These are phyloP conservation scores for Echites panduratus DNA, from an alignment of 257 asterid species.

Conservation along the genomic window DNA sequence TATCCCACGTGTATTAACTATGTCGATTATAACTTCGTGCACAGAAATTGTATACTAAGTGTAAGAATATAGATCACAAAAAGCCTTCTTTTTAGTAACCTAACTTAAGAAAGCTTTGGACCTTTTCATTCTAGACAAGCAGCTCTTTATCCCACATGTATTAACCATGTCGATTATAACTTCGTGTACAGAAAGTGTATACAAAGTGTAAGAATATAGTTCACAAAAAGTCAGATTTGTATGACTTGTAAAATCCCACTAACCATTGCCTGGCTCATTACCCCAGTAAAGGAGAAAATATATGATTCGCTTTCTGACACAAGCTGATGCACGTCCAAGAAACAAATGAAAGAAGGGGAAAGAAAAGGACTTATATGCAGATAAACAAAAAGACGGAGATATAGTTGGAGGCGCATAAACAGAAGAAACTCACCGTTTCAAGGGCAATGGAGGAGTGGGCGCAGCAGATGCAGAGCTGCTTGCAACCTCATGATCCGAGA, in stretches of 20 bases:
- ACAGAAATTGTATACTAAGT: background rate
- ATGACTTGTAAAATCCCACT: background rate
- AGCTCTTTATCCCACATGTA: background rate
- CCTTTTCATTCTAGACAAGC: background rate
- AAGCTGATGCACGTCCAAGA: background rate
- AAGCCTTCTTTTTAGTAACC: too few relatives aligned
- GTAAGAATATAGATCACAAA: background rate
- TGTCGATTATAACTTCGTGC: background rate
- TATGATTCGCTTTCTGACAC: background rate
- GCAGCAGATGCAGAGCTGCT: slow-evolving; percentile 16
- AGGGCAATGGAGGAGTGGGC: slow-evolving; percentile 29
- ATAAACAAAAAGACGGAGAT: background rate
- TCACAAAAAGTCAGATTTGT: background rate
- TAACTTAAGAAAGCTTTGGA: too few relatives aligned
- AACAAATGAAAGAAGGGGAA: background rate
- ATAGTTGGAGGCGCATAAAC: background rate
- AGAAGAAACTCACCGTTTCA: slow-evolving; percentile 43
- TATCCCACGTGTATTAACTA: background rate
- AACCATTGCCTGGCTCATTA: background rate
- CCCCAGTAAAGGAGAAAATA: background rate
- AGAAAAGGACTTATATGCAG: background rate
- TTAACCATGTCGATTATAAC: background rate
- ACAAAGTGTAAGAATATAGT: background rate
- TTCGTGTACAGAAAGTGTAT: background rate
- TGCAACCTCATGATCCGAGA: slow-evolving; percentile 24